These are phyloP conservation scores for Stephania cephalantha DNA, from an alignment of 164 flowering plant genomes.

Conservation along the genomic window DNA sequence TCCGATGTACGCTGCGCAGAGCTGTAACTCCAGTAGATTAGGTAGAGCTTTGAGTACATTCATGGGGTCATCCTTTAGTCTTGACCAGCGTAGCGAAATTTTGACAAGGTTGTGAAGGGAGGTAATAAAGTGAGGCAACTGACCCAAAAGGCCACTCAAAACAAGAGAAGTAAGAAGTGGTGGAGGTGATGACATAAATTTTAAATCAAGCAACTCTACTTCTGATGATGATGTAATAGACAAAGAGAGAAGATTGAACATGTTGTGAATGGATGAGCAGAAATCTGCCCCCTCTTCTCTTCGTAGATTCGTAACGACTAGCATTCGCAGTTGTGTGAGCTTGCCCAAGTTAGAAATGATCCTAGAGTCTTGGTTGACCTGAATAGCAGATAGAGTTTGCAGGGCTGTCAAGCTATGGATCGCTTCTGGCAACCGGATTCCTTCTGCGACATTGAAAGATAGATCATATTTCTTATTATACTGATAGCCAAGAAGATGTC, in stretches of 20 bases:
- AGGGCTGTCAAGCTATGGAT: slow-evolving; percentile 4
- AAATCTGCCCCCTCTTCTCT: slow-evolving; percentile 5
- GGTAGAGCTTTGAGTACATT: slow-evolving; percentile 1
- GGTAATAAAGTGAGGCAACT: slow-evolving; percentile 1
- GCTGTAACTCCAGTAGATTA: neutral
- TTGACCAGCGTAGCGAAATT: slow-evolving; percentile 3
- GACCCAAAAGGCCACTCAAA: slow-evolving; percentile 1
- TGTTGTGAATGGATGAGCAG: slow-evolving; percentile 5
- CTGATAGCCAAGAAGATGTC: slow-evolving; percentile 8
- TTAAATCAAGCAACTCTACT: slow-evolving; percentile 4
- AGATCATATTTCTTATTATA: too few relatives aligned
- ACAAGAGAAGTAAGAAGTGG: neutral
- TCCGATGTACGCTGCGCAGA: slow-evolving; percentile 4
- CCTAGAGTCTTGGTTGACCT: neutral
- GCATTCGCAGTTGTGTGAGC: slow-evolving; percentile 8
- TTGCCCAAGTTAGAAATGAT: slow-evolving; percentile 7
- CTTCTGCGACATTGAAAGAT: neutral
- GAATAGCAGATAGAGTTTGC: slow-evolving; percentile 8
- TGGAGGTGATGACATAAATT: neutral
- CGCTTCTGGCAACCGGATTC: neutral
- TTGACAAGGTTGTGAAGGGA: neutral
- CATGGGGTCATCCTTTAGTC: slow-evolving; percentile 5
- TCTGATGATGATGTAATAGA: neutral
- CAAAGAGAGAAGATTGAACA: slow-evolving; percentile 3
- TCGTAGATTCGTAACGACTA: neutral